Evolutionary conservation across 2,329 filamentous ascomycete genomes (phyloP).

Genomic region (Akanthomyces muscarius): DNA sequence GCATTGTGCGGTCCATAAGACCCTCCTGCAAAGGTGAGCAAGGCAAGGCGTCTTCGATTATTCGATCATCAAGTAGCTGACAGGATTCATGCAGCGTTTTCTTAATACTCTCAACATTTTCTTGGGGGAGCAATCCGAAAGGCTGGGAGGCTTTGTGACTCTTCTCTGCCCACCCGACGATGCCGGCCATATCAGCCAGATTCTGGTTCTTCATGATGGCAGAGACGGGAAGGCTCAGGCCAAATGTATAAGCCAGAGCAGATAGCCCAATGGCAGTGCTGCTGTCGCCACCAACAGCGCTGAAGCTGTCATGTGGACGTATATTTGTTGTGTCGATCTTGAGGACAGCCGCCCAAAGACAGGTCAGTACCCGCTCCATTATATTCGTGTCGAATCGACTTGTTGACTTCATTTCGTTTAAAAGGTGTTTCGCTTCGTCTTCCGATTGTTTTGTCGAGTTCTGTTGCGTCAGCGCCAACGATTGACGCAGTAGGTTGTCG

Average conservation of each 20-base stretch:
- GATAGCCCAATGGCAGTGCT: constrained; percentile 47
- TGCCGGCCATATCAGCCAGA: constrained; percentile 40
- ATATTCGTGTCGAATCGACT: not conserved
- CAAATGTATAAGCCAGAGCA: constrained; percentile 35
- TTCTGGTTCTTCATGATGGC: constrained; percentile 42
- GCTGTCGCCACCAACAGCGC: constrained; percentile 32
- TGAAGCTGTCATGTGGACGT: not conserved
- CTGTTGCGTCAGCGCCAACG: not conserved
- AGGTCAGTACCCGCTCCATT: not conserved
- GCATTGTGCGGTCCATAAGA: not conserved
- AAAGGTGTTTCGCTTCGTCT: not conserved
- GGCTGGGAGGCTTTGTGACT: not conserved
- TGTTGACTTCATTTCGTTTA: not conserved
- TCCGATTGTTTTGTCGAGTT: not conserved
- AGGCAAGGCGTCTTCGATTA: not conserved
- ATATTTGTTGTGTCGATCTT: not conserved
- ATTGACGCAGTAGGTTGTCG: not conserved
- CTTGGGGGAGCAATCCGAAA: not conserved
- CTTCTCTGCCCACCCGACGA: not conserved
- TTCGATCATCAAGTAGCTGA: not conserved
- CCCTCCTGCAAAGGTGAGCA: not conserved
- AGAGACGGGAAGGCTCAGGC: constrained; percentile 40
- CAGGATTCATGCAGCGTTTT: not conserved
- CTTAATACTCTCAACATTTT: not conserved
- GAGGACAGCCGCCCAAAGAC: not conserved